Conservation (phyloP, 106 monocot genomes). For the Allium cepa region DNA sequence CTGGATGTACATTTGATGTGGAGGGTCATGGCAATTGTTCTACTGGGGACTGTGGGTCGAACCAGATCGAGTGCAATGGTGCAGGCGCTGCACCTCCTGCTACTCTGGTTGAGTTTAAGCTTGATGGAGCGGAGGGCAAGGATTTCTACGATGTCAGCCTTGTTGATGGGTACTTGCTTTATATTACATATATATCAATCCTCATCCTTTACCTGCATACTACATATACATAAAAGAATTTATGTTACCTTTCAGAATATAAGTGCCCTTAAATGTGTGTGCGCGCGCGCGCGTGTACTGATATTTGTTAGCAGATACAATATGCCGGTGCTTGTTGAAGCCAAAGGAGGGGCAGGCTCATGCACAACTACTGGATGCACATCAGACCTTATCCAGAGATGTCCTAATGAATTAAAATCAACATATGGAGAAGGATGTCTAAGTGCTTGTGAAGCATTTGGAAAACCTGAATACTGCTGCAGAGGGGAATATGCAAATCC, state of each 20-base stretch:
- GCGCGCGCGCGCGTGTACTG: not conserved
- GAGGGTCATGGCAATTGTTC: slow-evolving; percentile 27
- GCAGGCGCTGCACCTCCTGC: slow-evolving; percentile 48
- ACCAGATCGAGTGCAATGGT: slow-evolving; percentile 29
- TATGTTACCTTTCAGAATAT: not conserved
- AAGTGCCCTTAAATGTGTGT: not conserved
- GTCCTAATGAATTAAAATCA: not conserved
- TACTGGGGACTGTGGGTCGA: slow-evolving; percentile 54
- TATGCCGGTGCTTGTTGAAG: slow-evolving; percentile 37
- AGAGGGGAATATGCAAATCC: slow-evolving; percentile 21
- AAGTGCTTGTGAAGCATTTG: slow-evolving; percentile 30
- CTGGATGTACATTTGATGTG: slow-evolving; percentile 27
- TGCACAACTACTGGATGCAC: slow-evolving; percentile 12
- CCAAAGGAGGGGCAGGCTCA: slow-evolving; percentile 21
- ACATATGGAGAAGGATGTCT: slow-evolving; percentile 9
- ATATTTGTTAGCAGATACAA: slow-evolving; percentile 22
- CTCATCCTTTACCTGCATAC: not conserved
- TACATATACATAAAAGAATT: not conserved
- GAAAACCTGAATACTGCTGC: slow-evolving; percentile 21
- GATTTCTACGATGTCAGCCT: slow-evolving; percentile 70
- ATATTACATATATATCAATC: not conserved
- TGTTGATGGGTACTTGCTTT: slow-evolving; percentile 31
- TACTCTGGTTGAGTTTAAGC: slow-evolving; percentile 61
- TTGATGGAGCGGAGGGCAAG: slow-evolving; percentile 11
- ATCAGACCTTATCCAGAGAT: not conserved